These are phyloP conservation scores for Termitomyces sp. DNA, from an alignment of 768 basidiomycete species.

Conservation along the genomic window DNA sequence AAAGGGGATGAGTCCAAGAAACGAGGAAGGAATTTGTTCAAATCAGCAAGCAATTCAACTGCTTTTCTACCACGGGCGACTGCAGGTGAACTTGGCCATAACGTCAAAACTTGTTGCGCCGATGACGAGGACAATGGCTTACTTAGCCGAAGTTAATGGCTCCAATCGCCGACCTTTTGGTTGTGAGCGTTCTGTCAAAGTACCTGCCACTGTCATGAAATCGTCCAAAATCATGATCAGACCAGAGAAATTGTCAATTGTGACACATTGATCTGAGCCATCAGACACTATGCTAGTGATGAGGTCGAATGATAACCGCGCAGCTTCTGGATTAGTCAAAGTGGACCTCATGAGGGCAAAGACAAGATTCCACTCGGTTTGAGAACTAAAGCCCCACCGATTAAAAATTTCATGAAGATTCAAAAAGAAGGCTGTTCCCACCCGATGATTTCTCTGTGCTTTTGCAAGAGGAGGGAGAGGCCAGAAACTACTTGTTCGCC, in stretches of 20 bases:
- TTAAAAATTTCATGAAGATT: not conserved
- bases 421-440: slow-evolving; percentile 16
- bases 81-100: slow-evolving; percentile 52
- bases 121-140: slow-evolving; percentile 11
- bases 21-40: slow-evolving; percentile 59
- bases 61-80: slow-evolving; percentile 80
- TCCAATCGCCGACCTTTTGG: slow-evolving; percentile 45
- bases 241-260: slow-evolving; percentile 74
- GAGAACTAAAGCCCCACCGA: slow-evolving; percentile 45
- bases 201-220: slow-evolving; percentile 72
- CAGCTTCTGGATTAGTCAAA: slow-evolving; percentile 80
- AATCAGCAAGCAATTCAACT: slow-evolving; percentile 69
- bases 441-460: slow-evolving; percentile 69
- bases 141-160: slow-evolving; percentile 48
- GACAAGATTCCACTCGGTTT: slow-evolving; percentile 94
- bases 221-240: slow-evolving; percentile 80
- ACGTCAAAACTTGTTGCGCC: not conserved
- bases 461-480: slow-evolving; percentile 70
- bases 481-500: slow-evolving; percentile 91
- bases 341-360: slow-evolving; percentile 86
- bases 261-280: slow-evolving; percentile 54
- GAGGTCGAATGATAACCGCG: slow-evolving; percentile 77
- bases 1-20: slow-evolving; percentile 48
- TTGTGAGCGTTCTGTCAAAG: slow-evolving; percentile 51
- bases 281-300: slow-evolving; percentile 61